Percentiles rank a stretch among this genome's conserved stretches.
phyloP scores from a whole-genome alignment of 2,329 filamentous ascomycete species.

The Davidsoniella virescens region DNA sequence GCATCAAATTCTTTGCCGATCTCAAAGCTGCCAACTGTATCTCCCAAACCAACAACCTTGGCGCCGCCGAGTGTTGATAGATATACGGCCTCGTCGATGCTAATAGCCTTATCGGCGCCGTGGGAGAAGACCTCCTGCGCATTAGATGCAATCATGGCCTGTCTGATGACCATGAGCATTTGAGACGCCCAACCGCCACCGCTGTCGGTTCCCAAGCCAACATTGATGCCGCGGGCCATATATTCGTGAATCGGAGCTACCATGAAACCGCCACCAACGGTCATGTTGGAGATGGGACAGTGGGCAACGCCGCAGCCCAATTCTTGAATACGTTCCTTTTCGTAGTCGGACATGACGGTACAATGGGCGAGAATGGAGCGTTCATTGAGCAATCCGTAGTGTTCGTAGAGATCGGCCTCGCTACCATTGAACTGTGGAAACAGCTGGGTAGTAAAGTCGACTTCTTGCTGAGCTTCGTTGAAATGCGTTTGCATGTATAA shows the following conservation, averaged over 20 bases:
- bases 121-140: constrained; percentile 27
- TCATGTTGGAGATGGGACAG: constrained; percentile 49
- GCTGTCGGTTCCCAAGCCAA: constrained; percentile 50
- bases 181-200: constrained; percentile 45
- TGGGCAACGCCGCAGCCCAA: constrained; percentile 44
- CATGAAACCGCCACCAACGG: constrained; percentile 45
- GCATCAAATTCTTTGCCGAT: constrained; percentile 48
- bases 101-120: constrained; percentile 28
- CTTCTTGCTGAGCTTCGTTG: constrained; percentile 47
- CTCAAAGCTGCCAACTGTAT: constrained; percentile 38
- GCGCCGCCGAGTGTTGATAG: constrained; percentile 47
- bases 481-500: constrained; percentile 51
- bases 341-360: constrained; percentile 42
- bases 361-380: constrained; percentile 51
- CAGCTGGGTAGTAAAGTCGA: constrained; percentile 34
- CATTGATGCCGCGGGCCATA: constrained; percentile 39
- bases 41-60: constrained; percentile 35
- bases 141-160: constrained; percentile 39
- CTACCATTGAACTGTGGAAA: constrained; percentile 36
- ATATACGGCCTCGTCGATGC: constrained; percentile 38
- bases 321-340: constrained; percentile 30
- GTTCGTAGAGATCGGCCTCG: constrained; percentile 43
- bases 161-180: constrained; percentile 41
- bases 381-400: constrained; percentile 35
- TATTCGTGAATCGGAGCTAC: constrained; percentile 42